Base-by-base conservation (phyloP, 2,329 filamentous ascomycete species). In the Fusarium incarnatum region DNA sequence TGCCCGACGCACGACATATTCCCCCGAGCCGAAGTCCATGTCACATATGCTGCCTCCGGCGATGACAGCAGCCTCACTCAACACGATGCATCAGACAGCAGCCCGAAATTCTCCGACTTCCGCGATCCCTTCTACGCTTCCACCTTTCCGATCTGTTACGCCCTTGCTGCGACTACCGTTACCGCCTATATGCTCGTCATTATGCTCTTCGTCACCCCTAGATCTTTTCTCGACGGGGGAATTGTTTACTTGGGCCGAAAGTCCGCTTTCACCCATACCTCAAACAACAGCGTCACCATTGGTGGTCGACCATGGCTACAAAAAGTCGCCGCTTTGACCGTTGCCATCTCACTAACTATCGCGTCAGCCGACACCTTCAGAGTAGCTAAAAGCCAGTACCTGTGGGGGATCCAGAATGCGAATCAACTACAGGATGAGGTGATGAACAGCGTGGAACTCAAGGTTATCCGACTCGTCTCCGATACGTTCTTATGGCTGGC, bases 401-500 rank as follows among this genome's bases (percentile, higher is more conserved):
- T 87, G 8, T 85, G 85, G 75, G 94, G 94, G 32, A 91, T 89
- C 74, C 93, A 94, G 82, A 94, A 98, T 77, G 94, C 93, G 23
- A 85, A 86, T 72, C 85, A 87, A 53, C 81, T 99, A 73, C 93
- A 96, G 68, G 84, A 89, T 48, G 85, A 92, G 75, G 95, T 99
- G 18, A 89, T 97, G 70, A 91, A 91, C 61, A 93, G 94, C 57
- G 88, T 91, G 67, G 92, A 97, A 79, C 91, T 99, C 70, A 94
- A 96, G 73, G 88, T 97, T 64, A 95, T 97, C 64, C 91, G 94
- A 70, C 89, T 98, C 72, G 94, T 99, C 70, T 98, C 95, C 20
- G 94, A 97, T 80, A 94, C 96, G 2, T 98, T 98, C 79, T 85
- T 99, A 30, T 98, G 96, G 95, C 89, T 99, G 41, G 96, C 96